Percentiles rank a stretch among this genome's conserved stretches.
Conservation (phyloP, 2,329 filamentous ascomycete genomes). For the Colletotrichum destructivum region DNA sequence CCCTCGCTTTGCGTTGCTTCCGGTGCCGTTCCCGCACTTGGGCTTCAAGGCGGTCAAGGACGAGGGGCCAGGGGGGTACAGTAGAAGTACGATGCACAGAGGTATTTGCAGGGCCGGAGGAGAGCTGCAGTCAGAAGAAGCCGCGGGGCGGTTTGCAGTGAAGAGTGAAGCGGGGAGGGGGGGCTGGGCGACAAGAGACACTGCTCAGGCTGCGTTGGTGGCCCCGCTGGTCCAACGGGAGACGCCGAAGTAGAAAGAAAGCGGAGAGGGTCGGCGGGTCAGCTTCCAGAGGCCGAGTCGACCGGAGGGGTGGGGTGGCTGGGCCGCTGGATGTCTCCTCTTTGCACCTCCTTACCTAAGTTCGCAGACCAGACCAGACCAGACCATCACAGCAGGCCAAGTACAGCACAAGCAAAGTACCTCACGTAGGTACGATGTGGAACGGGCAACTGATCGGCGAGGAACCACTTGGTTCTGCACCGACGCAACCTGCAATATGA, state of each 20-base stretch:
- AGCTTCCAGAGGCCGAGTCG: constrained; percentile 27
- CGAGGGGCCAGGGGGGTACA: constrained; percentile 3
- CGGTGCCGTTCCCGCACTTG: constrained; percentile 33
- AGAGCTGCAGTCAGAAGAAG: constrained; percentile 35
- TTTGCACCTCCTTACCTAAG: not conserved
- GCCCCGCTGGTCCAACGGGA: constrained; percentile 34
- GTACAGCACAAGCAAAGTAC: no score
- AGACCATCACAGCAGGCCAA: not conserved
- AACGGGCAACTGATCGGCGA: not conserved
- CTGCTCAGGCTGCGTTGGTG: constrained; percentile 14
- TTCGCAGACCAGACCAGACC: not conserved
- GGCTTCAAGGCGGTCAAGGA: constrained; percentile 41
- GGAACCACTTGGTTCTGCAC: constrained; percentile 1
- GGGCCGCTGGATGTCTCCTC: constrained; percentile 15
- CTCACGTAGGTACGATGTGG: not conserved
- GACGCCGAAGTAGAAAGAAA: constrained; percentile 30
- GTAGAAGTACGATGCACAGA: constrained; percentile 2
- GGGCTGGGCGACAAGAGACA: constrained; percentile 31
- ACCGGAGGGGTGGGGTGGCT: constrained; percentile 36
- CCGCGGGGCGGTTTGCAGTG: constrained; percentile 35
- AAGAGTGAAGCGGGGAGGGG: constrained; percentile 39
- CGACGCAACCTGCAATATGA: constrained; percentile 14
- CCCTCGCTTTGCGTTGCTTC: constrained; percentile 36
- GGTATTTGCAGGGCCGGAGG: constrained; percentile 10
- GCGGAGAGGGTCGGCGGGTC: constrained; percentile 36